Conservation (phyloP, 2,329 filamentous ascomycete species). For the Endothia cerciana region DNA sequence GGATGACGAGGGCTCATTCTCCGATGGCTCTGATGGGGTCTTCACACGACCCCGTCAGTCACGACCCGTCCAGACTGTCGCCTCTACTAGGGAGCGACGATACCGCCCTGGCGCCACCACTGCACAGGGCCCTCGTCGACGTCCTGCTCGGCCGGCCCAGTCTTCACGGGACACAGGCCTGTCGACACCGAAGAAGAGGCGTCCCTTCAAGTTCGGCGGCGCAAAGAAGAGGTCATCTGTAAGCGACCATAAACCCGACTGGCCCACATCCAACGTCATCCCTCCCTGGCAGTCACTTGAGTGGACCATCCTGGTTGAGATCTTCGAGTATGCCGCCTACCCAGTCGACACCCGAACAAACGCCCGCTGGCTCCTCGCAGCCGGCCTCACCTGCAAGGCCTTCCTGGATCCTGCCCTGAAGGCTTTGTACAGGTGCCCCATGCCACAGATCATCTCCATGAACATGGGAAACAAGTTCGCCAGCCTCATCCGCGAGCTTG, state of each 20-base stretch:
- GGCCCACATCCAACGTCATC: conserved; percentile 31
- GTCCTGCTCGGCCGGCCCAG: not conserved
- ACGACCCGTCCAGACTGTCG: conserved; percentile 19
- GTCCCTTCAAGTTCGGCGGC: conserved; percentile 9
- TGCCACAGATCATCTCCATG: conserved; percentile 48
- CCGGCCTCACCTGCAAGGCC: conserved; percentile 63
- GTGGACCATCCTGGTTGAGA: conserved; percentile 67
- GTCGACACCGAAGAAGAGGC: conserved; percentile 17
- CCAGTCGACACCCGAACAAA: conserved; percentile 53
- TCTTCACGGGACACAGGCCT: not conserved
- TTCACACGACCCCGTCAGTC: conserved; percentile 20
- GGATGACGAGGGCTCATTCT: conserved; percentile 1
- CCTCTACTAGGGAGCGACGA: conserved; percentile 21
- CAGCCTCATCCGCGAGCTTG: conserved; percentile 58
- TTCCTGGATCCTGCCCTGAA: conserved; percentile 76
- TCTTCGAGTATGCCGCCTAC: conserved; percentile 70
- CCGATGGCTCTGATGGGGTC: conserved; percentile 5
- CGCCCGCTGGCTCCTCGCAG: conserved; percentile 66
- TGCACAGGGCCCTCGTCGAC: conserved; percentile 12
- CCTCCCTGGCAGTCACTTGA: conserved; percentile 39
- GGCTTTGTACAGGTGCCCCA: conserved; percentile 71
- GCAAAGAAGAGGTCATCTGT: conserved; percentile 15
- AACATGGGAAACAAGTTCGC: conserved; percentile 50
- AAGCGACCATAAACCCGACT: conserved; percentile 18
- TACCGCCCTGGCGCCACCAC: conserved; percentile 6